Evolutionary conservation across 208 protist species (phyloP).

Genomic region (Trypanosoma mega): DNA sequence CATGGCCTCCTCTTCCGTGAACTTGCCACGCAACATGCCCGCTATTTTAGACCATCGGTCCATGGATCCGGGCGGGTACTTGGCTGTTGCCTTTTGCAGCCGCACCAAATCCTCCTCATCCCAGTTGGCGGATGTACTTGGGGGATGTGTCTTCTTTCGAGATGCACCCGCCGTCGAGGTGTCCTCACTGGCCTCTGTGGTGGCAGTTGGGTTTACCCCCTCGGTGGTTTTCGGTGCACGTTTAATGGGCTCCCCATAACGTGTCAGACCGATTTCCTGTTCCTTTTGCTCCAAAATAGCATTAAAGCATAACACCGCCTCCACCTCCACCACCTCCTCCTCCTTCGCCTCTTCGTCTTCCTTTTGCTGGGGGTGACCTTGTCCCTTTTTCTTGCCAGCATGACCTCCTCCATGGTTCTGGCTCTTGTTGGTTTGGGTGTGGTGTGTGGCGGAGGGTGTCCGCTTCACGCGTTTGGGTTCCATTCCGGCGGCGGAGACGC

Average conservation of each 20-base stretch:
- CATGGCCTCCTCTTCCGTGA: slow-evolving; percentile 90
- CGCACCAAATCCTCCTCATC: slow-evolving; percentile 89
- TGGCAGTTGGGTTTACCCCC: too few species aligned
- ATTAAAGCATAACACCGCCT: slow-evolving; percentile 78
- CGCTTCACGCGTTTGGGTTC: too few species aligned
- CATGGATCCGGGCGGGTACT: slow-evolving; percentile 90
- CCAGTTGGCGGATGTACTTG: slow-evolving; percentile 57
- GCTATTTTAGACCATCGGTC: slow-evolving; percentile 93
- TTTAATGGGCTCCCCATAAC: slow-evolving; percentile 86
- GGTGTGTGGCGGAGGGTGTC: slow-evolving; percentile 8
- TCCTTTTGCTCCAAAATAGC: slow-evolving; percentile 53
- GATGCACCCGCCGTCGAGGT: too few species aligned
- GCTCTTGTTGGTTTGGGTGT: slow-evolving; percentile 1
- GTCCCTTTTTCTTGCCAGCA: slow-evolving; percentile 22
- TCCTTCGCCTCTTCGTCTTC: slow-evolving; percentile 6
- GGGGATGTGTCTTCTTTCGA: too few species aligned
- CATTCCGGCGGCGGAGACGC: slow-evolving; percentile 31
- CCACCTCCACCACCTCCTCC: slow-evolving; percentile 28
- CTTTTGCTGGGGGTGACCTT: too few species aligned
- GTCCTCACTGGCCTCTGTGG: too few species aligned
- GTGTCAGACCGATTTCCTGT: slow-evolving; percentile 58
- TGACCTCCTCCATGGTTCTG: slow-evolving; percentile 23
- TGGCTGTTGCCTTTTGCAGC: slow-evolving; percentile 93
- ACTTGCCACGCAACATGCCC: slow-evolving; percentile 64
- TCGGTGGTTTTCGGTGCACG: not conserved